Conservation (phyloP, 1,284 basidiomycete species). For the Pyrrhoderma lamaoense region DNA sequence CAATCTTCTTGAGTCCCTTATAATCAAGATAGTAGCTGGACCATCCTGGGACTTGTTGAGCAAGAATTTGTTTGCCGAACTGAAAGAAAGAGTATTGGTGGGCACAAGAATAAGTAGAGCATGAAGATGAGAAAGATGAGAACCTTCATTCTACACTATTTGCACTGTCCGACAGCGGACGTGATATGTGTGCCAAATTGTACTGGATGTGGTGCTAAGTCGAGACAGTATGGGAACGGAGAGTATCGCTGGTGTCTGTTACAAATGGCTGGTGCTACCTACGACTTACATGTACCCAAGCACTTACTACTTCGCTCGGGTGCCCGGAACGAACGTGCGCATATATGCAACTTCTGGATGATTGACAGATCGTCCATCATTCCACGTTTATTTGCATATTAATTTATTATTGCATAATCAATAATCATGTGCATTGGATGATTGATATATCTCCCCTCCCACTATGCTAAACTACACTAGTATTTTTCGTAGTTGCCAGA, state of each 20-base stretch:
- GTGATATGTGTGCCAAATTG: too few relatives aligned
- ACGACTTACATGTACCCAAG: too few relatives aligned
- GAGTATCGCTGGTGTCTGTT: too few relatives aligned
- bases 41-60: constrained; percentile 97
- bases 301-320: too few relatives aligned
- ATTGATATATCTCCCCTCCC: too few relatives aligned
- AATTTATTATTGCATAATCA: too few relatives aligned
- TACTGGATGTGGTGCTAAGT: too few relatives aligned
- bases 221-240: too few relatives aligned
- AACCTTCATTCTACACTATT: constrained; percentile 30
- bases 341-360: not conserved
- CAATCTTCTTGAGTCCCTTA: constrained; percentile 98
- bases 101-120: not conserved
- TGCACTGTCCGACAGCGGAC: too few relatives aligned
- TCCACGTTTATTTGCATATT: too few relatives aligned
- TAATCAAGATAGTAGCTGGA: constrained; percentile 95
- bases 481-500: constrained; percentile 85
- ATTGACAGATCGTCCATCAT: not conserved
- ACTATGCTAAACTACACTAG: constrained; percentile 68
- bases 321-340: constrained; percentile 10
- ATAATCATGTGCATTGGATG: too few relatives aligned
- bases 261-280: too few relatives aligned
- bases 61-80: constrained; percentile 99
- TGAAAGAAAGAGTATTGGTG: constrained; percentile 28
- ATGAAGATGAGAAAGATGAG: constrained; percentile 8